Conservation (phyloP, 805 yeast genomes). For the Wickerhamiella azyma region DNA sequence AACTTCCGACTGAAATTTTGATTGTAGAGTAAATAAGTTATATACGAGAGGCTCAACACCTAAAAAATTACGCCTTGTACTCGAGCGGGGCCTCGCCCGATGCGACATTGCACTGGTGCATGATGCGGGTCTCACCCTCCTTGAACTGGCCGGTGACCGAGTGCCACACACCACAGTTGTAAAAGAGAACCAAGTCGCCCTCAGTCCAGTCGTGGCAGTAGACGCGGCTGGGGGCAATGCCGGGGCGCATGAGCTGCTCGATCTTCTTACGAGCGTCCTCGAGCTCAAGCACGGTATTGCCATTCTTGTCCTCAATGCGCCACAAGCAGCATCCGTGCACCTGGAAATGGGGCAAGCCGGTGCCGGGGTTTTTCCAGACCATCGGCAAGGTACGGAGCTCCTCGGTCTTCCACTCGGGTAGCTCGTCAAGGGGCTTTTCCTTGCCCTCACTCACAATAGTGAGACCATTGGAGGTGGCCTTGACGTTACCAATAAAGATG, state of each 20-base stretch:
- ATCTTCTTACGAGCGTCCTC: slow-evolving; percentile 62
- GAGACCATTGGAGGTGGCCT: slow-evolving; percentile 74
- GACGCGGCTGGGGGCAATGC: slow-evolving; percentile 57
- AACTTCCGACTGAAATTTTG: no score
- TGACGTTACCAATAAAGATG: slow-evolving; percentile 66
- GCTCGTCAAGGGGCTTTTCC: slow-evolving; percentile 49
- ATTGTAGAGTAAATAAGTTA: no score
- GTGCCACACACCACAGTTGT: slow-evolving; percentile 83
- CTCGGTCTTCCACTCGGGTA: slow-evolving; percentile 73
- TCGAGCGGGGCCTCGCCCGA: slow-evolving; percentile 52
- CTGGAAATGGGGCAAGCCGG: slow-evolving; percentile 70
- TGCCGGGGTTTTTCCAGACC: slow-evolving; percentile 87
- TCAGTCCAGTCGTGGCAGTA: slow-evolving; percentile 73
- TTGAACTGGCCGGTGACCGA: slow-evolving; percentile 83
- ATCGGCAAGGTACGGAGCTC: slow-evolving; percentile 68
- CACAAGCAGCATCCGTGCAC: slow-evolving; percentile 80
- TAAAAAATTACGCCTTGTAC: not conserved
- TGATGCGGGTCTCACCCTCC: slow-evolving; percentile 62
- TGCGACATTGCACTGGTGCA: slow-evolving; percentile 92
- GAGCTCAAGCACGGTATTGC: slow-evolving; percentile 42
- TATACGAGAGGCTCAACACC: no score
- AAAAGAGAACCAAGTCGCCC: slow-evolving; percentile 79
- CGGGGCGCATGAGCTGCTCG: slow-evolving; percentile 71
- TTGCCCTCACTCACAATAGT: slow-evolving; percentile 73
- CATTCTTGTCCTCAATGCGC: slow-evolving; percentile 43